Base-by-base conservation (phyloP, 2,329 filamentous ascomycete genomes). In the Emericellopsis atlantica region DNA sequence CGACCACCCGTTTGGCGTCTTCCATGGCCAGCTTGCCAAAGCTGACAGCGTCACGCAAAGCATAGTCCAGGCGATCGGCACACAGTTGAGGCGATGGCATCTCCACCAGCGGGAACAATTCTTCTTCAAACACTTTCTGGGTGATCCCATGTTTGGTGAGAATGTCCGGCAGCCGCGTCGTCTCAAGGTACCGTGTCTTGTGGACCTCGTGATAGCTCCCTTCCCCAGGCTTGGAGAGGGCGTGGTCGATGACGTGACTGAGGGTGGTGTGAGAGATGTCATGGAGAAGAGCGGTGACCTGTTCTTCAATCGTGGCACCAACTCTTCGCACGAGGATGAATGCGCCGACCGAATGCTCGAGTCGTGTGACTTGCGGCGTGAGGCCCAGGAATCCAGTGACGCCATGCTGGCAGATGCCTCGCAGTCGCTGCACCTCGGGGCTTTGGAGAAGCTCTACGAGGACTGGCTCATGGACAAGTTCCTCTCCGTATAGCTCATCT, bases 321-420 rank as follows among this genome's bases (percentile, higher is more conserved):
- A 58, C 59, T 33, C 46, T 51, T 37, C 59, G 60, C 22, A 62
- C 59, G 10, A 62, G 51, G 8, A 64, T 46, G 11, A 61, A 55
- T 22, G 60, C 59, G 34, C 61, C 61, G 36, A 63, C 54, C 7
- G 59, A 62, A 46, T 64, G 61, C 44, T 64, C 59, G 29, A 62
- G 52, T 15, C 60, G 58, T 10, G 59, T 62, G 16, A 64, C 51
- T 12, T 40, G 42, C 6, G 55, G 59, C 6, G 54, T 57, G 11
- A 59, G 47, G 40, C 52, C 52, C 3, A 64, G 48, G 23, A 61
- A 49, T 12, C 53, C 52, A 6, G 57, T 61, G 22, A 64, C 49
- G 22, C 61, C 59, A 40, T 62, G 54, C 44, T 64, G 60, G 44
- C 51, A 53, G 42, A 64, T 52, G 6, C 56, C 58, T 34, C 43